A percentile compares a stretch with the other conserved stretches of the same genome.
These are phyloP conservation scores for Orbilia blumenaviensis DNA, from an alignment of 2,329 filamentous ascomycete genomes.

Conservation along the genomic window DNA sequence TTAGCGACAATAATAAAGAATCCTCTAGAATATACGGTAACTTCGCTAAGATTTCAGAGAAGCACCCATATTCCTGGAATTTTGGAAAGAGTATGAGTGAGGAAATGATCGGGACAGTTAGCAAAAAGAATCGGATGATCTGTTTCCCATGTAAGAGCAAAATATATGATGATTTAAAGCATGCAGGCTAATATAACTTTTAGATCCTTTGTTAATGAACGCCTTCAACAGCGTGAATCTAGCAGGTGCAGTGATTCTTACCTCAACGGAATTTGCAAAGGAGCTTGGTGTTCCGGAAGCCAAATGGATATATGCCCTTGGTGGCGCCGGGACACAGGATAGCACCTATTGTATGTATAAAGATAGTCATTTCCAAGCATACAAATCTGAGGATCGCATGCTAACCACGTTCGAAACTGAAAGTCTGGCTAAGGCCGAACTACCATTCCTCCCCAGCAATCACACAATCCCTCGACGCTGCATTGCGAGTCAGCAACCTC, in stretches of 20 bases:
- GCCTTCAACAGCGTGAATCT: slow-evolving; percentile 76
- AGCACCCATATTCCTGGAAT: slow-evolving; percentile 69
- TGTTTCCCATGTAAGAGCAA: slow-evolving; percentile 70
- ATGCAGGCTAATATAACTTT: slow-evolving; percentile 30
- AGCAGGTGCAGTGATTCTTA: slow-evolving; percentile 70
- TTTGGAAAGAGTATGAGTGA: slow-evolving; percentile 64
- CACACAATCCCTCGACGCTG: slow-evolving; percentile 68
- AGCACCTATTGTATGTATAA: slow-evolving; percentile 65
- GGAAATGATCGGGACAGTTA: slow-evolving; percentile 67
- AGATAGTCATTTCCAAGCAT: neutral
- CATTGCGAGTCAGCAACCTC: slow-evolving; percentile 65
- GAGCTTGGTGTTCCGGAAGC: slow-evolving; percentile 67
- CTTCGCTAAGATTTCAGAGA: slow-evolving; percentile 69
- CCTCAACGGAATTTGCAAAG: slow-evolving; percentile 67
- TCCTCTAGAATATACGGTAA: slow-evolving; percentile 70
- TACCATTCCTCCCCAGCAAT: slow-evolving; percentile 70
- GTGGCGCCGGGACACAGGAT: slow-evolving; percentile 71
- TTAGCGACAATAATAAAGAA: slow-evolving; percentile 68
- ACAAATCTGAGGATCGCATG: neutral
- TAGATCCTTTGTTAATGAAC: slow-evolving; percentile 75
- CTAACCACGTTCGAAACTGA: slow-evolving; percentile 24
- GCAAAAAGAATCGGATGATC: slow-evolving; percentile 72
- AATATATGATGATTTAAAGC: neutral
- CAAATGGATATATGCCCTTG: slow-evolving; percentile 72
- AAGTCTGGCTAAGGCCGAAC: slow-evolving; percentile 71